These are phyloP conservation scores for Stereocaulon alpinum DNA, from an alignment of 495 filamentous ascomycete species.

Conservation along the genomic window DNA sequence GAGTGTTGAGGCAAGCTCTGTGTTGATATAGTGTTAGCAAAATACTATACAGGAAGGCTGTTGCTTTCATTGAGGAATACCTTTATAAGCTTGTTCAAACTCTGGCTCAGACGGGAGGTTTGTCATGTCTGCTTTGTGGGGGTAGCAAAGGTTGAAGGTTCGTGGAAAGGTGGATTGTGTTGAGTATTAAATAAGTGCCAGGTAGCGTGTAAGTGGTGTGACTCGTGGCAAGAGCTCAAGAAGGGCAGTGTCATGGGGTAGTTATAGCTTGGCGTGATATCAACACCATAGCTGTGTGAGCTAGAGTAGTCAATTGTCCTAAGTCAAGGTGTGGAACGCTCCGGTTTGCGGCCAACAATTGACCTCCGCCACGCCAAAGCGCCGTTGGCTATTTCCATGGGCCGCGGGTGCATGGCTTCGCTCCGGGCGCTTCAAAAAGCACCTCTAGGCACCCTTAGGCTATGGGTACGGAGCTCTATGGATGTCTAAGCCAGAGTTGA, in stretches of 20 bases:
- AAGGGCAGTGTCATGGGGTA: not conserved
- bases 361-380: not conserved
- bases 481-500: not conserved
- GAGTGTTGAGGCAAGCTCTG: conserved; percentile 89
- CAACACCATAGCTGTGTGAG: not conserved
- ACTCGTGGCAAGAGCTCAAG: not conserved
- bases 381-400: not conserved
- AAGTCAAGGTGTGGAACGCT: conserved; percentile 1
- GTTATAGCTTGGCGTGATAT: not conserved
- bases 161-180: not conserved
- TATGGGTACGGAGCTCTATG: not conserved
- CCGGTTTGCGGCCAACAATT: not conserved
- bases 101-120: conserved; percentile 85
- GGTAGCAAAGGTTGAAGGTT: not conserved
- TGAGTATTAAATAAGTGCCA: not conserved
- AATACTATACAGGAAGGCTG: not conserved
- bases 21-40: conserved; percentile 4
- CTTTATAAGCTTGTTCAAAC: conserved; percentile 98
- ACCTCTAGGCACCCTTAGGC: not conserved
- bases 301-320: not conserved
- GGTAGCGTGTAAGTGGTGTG: not conserved
- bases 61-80: conserved; percentile 33
- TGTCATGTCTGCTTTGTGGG: conserved; percentile 50
- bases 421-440: not conserved
- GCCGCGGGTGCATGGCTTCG: not conserved